Conservation (phyloP, 108 stramenopile species). For the Asterionellopsis glacialis region DNA sequence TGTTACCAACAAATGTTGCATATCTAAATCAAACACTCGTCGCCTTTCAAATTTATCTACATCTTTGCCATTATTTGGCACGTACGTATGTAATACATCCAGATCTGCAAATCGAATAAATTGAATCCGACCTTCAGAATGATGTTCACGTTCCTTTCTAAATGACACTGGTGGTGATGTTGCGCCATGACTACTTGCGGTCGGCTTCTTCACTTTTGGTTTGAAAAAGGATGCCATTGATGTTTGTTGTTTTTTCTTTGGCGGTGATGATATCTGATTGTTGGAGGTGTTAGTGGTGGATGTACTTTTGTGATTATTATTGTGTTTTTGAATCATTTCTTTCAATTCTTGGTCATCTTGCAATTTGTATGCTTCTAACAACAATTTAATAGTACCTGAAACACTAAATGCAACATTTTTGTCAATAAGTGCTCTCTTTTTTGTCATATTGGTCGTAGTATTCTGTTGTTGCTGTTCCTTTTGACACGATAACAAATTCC, state of each 20-base stretch:
- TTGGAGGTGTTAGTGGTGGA: neutral
- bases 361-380: slow-evolving; percentile 12
- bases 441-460: too few relatives aligned
- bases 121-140: slow-evolving; percentile 45
- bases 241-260: slow-evolving; percentile 10
- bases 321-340: neutral
- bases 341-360: slow-evolving; percentile 4
- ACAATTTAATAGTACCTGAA: slow-evolving; percentile 18
- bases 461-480: neutral
- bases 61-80: slow-evolving; percentile 42
- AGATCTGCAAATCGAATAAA: slow-evolving; percentile 30
- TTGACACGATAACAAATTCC: neutral
- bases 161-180: too few relatives aligned
- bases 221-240: slow-evolving; percentile 28
- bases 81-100: slow-evolving; percentile 40
- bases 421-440: neutral
- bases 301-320: neutral
- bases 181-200: neutral
- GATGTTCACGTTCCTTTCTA: slow-evolving; percentile 10
- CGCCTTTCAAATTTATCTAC: slow-evolving; percentile 17
- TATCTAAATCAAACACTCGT: slow-evolving; percentile 22
- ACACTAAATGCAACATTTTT: slow-evolving; percentile 17
- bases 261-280: neutral
- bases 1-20: slow-evolving; percentile 21
- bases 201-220: slow-evolving; percentile 4